Percentiles rank a stretch among this genome's conserved stretches.
phyloP scores from a whole-genome alignment of 805 yeast genomes.

The Starmerella riodocensis region DNA sequence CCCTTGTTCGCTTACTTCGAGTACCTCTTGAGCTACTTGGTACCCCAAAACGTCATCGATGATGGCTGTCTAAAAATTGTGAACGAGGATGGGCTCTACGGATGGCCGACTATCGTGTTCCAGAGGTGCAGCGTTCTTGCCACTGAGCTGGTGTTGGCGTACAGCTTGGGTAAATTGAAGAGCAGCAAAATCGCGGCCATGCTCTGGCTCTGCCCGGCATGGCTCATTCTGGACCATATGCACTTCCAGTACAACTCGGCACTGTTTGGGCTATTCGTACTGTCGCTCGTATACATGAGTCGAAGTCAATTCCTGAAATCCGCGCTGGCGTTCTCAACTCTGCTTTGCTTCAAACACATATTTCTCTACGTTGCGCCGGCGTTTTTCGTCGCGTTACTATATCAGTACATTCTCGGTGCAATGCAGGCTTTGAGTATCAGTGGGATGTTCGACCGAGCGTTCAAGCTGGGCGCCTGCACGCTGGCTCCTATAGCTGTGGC shows the following conservation, averaged over 20 bases:
- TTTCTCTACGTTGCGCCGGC: slow-evolving; percentile 91
- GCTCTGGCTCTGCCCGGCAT: slow-evolving; percentile 75
- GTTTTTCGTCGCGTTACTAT: slow-evolving; percentile 62
- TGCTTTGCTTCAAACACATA: slow-evolving; percentile 88
- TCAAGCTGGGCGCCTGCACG: slow-evolving; percentile 50
- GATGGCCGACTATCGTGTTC: slow-evolving; percentile 66
- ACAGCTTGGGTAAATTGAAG: slow-evolving; percentile 15
- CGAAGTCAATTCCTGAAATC: slow-evolving; percentile 42
- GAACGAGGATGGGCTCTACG: slow-evolving; percentile 45
- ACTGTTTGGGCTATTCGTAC: slow-evolving; percentile 70
- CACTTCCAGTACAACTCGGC: slow-evolving; percentile 96
- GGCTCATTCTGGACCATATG: slow-evolving; percentile 81
- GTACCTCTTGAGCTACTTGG: slow-evolving; percentile 59
- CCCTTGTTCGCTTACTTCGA: slow-evolving; percentile 97
- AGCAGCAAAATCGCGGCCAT: slow-evolving; percentile 60
- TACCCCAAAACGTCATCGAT: slow-evolving; percentile 44
- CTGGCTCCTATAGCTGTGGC: slow-evolving; percentile 49
- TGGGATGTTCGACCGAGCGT: slow-evolving; percentile 38
- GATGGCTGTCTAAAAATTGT: slow-evolving; percentile 74
- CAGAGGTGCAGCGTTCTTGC: slow-evolving; percentile 71
- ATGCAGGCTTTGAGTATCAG: slow-evolving; percentile 33
- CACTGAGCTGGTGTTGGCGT: slow-evolving; percentile 59
- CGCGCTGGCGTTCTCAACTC: slow-evolving; percentile 49
- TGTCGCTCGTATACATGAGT: slow-evolving; percentile 60
- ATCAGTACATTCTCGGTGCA: slow-evolving; percentile 47